Conservation (phyloP, 345 rosid genomes). For the Citrus glauca region DNA sequence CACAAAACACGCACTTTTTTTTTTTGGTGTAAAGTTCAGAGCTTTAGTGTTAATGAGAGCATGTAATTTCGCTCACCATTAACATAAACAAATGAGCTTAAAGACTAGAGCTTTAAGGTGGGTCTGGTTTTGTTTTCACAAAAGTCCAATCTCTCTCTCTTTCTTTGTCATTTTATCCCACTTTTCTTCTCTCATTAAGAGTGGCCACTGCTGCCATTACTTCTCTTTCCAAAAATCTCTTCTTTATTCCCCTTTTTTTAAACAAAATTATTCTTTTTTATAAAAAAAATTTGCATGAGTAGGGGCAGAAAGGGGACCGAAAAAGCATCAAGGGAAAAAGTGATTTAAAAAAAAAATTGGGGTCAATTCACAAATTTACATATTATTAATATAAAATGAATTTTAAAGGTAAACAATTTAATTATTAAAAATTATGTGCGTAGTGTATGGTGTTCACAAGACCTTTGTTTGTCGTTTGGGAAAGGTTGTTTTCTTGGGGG, state of each 20-base stretch:
- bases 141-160: constrained; percentile 33
- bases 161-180: constrained; percentile 16
- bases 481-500: constrained; percentile 2
- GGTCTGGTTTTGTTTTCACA: constrained; percentile 24
- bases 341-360: not conserved
- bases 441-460: constrained; percentile 10
- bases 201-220: not conserved
- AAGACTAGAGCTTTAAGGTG: constrained; percentile 30
- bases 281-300: not conserved
- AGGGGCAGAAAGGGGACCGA: constrained; percentile 1
- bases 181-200: constrained; percentile 14
- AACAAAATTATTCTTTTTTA: not conserved
- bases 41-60: constrained; percentile 4
- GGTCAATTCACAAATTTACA: not conserved
- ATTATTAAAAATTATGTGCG: not conserved
- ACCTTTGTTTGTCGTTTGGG: constrained; percentile 23
- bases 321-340: not conserved
- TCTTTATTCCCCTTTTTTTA: not conserved
- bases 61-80: not conserved
- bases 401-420: no score
- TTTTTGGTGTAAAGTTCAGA: constrained; percentile 4
- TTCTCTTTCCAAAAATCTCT: not conserved
- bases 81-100: constrained; percentile 8
- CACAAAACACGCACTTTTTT: not conserved
- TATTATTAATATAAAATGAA: no score